Evolutionary conservation across 768 basidiomycete genomes (phyloP).

Genomic region (Kwoniella dendrophila): DNA sequence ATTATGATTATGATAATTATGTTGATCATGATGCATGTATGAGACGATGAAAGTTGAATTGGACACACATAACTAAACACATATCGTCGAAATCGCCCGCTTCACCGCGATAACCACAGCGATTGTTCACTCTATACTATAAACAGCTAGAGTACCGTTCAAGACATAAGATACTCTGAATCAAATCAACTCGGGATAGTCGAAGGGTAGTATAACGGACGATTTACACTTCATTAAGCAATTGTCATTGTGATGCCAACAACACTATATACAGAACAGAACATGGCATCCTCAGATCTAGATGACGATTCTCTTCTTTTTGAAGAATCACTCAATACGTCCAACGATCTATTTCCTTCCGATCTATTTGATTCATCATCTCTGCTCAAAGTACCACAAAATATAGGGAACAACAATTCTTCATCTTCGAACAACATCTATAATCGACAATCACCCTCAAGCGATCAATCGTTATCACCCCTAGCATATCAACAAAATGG

Average conservation of each 20-base stretch:
- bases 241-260: conserved; percentile 24
- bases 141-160: no score
- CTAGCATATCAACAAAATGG: conserved; percentile 8
- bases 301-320: conserved; percentile 20
- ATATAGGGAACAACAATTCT: not conserved
- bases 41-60: not conserved
- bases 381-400: conserved; percentile 15
- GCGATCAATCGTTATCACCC: conserved; percentile 10
- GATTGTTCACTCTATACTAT: no score
- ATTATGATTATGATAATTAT: no score
- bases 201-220: no score
- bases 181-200: no score
- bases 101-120: no score
- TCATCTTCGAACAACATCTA: not conserved
- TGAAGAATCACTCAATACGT: conserved; percentile 23
- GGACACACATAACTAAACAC: not conserved
- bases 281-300: not conserved
- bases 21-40: no score
- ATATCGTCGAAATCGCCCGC: no score
- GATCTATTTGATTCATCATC: conserved; percentile 25
- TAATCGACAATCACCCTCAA: conserved; percentile 10
- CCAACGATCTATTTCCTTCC: conserved; percentile 29
- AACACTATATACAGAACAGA: conserved; percentile 9
- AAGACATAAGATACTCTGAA: not conserved
- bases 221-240: no score